These are phyloP conservation scores for Aciculosporium take DNA, from an alignment of 2,329 filamentous ascomycete genomes.

Conservation along the genomic window DNA sequence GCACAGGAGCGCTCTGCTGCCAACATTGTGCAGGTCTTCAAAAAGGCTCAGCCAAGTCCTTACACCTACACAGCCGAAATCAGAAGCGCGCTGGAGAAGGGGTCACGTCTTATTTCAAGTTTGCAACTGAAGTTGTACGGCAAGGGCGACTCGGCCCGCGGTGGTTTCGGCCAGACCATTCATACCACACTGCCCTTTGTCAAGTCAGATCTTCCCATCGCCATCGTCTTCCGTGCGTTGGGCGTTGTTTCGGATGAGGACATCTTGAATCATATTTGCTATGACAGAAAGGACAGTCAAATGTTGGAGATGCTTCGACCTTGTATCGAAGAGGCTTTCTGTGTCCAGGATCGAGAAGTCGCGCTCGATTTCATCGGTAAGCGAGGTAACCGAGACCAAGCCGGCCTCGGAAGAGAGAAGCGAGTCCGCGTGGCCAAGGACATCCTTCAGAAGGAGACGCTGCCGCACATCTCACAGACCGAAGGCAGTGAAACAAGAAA, in stretches of 20 bases:
- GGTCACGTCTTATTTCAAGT: conserved; percentile 84
- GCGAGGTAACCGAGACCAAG: conserved; percentile 52
- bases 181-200: conserved; percentile 87
- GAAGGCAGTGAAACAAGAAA: conserved; percentile 93
- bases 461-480: conserved; percentile 90
- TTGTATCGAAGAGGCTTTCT: conserved; percentile 92
- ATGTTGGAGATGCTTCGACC: conserved; percentile 97
- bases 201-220: conserved; percentile 84
- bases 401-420: conserved; percentile 62
- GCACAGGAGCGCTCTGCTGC: conserved; percentile 94
- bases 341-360: conserved; percentile 88
- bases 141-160: conserved; percentile 65
- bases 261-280: conserved; percentile 95
- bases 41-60: conserved; percentile 84
- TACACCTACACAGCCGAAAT: conserved; percentile 94
- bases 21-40: conserved; percentile 98
- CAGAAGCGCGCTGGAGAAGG: conserved; percentile 89
- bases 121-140: conserved; percentile 81
- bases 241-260: conserved; percentile 96
- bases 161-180: conserved; percentile 74
- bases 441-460: conserved; percentile 89
- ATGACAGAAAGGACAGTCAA: conserved; percentile 84
- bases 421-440: conserved; percentile 87
- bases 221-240: conserved; percentile 86
- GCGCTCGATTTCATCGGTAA: conserved; percentile 93